Evolutionary conservation across 768 basidiomycete species (phyloP).

Genomic region (Tulasnella sp.): DNA sequence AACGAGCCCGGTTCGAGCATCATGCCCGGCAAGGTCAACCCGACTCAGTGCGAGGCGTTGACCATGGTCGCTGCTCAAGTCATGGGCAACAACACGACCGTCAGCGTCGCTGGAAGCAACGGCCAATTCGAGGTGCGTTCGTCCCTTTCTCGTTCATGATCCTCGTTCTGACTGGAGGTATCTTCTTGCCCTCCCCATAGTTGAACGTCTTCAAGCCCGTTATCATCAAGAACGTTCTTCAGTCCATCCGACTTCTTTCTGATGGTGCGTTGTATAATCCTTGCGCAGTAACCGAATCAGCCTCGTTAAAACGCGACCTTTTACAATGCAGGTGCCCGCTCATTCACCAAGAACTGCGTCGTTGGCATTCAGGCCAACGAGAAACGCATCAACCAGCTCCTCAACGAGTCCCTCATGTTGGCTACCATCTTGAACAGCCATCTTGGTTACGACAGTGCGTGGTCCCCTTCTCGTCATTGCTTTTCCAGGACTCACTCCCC

Average conservation of each 20-base stretch:
- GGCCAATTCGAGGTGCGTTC: conserved; percentile 89
- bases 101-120: conserved; percentile 87
- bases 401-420: conserved; percentile 96
- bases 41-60: conserved; percentile 96
- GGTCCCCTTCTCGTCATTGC: neutral
- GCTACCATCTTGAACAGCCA: conserved; percentile 95
- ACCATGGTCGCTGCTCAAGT: conserved; percentile 99
- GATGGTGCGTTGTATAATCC: conserved; percentile 82
- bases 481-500: neutral
- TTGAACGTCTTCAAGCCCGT: conserved; percentile 99
- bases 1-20: conserved; percentile 99
- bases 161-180: neutral
- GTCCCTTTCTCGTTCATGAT: neutral
- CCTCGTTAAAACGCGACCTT: no score
- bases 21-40: conserved; percentile 99
- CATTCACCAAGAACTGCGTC: conserved; percentile 96
- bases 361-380: conserved; percentile 96
- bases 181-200: conserved; percentile 39
- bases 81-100: conserved; percentile 93
- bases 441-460: conserved; percentile 93
- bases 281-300: no score
- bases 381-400: conserved; percentile 77
- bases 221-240: conserved; percentile 95
- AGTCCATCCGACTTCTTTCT: conserved; percentile 87
- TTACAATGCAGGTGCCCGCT: conserved; percentile 65